Conservation (phyloP, 2,329 filamentous ascomycete genomes). For the Albifimbria verrucaria region DNA sequence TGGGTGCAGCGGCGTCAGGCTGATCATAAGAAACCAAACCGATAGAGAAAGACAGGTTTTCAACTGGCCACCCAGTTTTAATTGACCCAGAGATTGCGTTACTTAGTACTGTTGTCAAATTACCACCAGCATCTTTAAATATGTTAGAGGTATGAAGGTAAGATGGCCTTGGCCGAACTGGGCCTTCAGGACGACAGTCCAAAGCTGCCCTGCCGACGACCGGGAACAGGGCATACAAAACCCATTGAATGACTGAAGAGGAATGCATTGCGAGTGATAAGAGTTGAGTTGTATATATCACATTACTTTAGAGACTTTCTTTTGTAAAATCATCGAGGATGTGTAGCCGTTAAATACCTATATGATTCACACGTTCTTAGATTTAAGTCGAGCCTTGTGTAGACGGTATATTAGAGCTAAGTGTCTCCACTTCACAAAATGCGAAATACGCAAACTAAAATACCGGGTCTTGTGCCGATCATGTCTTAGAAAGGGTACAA, state of each 20-base stretch:
- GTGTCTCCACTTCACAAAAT: too few relatives aligned
- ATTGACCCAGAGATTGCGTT: conserved; percentile 27
- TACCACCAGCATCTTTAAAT: conserved; percentile 23
- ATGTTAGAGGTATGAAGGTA: conserved; percentile 15
- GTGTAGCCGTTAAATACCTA: too few relatives aligned
- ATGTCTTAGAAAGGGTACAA: too few relatives aligned
- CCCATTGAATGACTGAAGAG: neutral
- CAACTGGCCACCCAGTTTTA: conserved; percentile 28
- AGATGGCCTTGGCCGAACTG: conserved; percentile 28
- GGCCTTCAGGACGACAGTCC: conserved; percentile 24
- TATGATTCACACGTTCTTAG: too few relatives aligned
- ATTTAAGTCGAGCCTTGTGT: too few relatives aligned
- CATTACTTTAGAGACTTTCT: too few relatives aligned
- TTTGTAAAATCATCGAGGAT: too few relatives aligned
- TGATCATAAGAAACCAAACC: conserved; percentile 30
- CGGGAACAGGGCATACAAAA: neutral
- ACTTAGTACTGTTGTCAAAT: conserved; percentile 24
- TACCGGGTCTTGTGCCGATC: too few relatives aligned
- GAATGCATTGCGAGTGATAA: neutral
- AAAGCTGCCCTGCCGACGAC: conserved; percentile 11
- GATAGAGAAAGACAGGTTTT: conserved; percentile 36
- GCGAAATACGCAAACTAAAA: too few relatives aligned
- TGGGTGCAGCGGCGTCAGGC: conserved; percentile 15
- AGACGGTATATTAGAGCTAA: too few relatives aligned
- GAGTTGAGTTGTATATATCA: too few relatives aligned